phyloP scores from a whole-genome alignment of 2,329 filamentous ascomycete species.

The Stachybotrys echinatus region DNA sequence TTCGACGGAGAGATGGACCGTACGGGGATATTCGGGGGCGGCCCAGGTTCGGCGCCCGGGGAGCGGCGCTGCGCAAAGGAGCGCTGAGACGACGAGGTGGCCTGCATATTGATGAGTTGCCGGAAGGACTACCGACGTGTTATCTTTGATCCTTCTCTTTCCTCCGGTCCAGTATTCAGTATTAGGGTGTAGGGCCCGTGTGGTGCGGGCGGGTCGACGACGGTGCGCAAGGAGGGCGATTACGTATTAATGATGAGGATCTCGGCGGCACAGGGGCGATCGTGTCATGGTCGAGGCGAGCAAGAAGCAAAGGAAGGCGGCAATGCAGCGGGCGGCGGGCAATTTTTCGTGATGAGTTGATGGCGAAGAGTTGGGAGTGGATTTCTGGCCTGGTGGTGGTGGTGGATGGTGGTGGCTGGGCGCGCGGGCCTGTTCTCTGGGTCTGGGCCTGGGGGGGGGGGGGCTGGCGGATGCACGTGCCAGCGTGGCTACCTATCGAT shows the following conservation, averaged over 20 bases:
- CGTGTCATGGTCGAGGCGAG: background rate
- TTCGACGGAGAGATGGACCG: slow-evolving; percentile 59
- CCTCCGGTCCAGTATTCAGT: background rate
- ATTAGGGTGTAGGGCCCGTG: background rate
- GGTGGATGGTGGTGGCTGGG: background rate
- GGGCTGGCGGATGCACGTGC: background rate
- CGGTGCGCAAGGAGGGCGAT: slow-evolving; percentile 2
- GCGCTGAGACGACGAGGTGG: slow-evolving; percentile 45
- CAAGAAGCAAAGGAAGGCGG: background rate
- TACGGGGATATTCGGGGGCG: slow-evolving; percentile 48
- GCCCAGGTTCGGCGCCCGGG: slow-evolving; percentile 56
- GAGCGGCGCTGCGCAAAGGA: slow-evolving; percentile 52
- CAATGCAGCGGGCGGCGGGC: background rate
- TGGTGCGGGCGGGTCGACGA: slow-evolving; percentile 3
- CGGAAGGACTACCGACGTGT: background rate
- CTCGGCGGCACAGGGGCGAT: background rate
- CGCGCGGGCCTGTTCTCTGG: too few species aligned
- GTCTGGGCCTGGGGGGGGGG: background rate
- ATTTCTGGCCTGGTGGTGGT: background rate
- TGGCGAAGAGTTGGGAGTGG: background rate
- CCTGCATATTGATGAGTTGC: slow-evolving; percentile 37
- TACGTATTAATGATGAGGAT: slow-evolving; percentile 1
- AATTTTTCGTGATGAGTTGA: background rate
- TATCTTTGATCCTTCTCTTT: background rate
- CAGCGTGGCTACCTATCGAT: background rate